Conservation (phyloP, 23 red algal genomes). For the Gracilaria caudata region DNA sequence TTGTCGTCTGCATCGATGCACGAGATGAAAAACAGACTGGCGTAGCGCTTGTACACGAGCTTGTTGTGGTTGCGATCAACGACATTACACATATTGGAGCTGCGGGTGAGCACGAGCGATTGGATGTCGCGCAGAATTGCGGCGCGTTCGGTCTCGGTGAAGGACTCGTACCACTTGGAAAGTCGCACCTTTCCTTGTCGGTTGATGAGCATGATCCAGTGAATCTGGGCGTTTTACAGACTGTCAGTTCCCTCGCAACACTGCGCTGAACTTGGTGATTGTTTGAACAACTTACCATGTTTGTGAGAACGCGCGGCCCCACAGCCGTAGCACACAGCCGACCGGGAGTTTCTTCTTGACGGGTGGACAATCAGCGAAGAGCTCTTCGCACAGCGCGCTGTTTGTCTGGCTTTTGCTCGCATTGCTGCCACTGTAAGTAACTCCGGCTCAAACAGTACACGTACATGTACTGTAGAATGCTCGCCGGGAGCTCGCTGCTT, state of each 20-base stretch:
- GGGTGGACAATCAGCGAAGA: too few species aligned
- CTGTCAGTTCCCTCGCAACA: background rate
- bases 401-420: too few species aligned
- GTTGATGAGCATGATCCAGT: conserved; percentile 91
- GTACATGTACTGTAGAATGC: too few species aligned
- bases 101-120: conserved; percentile 71
- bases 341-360: too few species aligned
- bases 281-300: background rate
- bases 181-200: conserved; percentile 96
- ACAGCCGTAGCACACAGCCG: too few species aligned
- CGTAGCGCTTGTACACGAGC: conserved; percentile 94
- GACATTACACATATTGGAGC: conserved; percentile 89
- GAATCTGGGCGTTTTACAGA: conserved; percentile 50
- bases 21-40: conserved; percentile 85
- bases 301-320: too few species aligned
- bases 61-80: conserved; percentile 75
- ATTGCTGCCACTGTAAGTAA: too few species aligned
- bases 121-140: conserved; percentile 78
- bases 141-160: conserved; percentile 61
- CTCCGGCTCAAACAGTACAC: too few species aligned
- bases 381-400: too few species aligned
- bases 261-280: too few species aligned
- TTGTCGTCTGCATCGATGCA: conserved; percentile 80
- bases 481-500: too few species aligned
- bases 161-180: conserved; percentile 96